Percentiles rank a stretch among this genome's conserved stretches.
phyloP scores from a whole-genome alignment of 192 early-diverging fungal species.

The Umbelopsis ramanniana region DNA sequence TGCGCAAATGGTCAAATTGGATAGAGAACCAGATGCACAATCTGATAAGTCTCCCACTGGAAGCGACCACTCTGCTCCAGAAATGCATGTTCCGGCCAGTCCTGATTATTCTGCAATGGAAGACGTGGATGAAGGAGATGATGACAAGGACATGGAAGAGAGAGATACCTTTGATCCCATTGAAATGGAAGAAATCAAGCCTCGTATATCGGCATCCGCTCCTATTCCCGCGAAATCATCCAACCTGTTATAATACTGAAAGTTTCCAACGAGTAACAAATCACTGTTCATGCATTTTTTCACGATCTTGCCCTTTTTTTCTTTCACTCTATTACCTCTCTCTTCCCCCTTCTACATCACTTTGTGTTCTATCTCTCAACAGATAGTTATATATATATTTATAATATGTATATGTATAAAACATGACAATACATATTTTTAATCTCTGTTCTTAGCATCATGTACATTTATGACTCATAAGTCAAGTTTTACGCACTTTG shows the following conservation, averaged over 20 bases:
- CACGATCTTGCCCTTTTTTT: background rate
- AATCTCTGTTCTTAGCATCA: background rate
- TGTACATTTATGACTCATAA: background rate
- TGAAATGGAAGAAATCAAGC: background rate
- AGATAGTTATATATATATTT: background rate
- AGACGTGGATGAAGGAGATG: background rate
- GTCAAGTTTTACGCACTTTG: background rate
- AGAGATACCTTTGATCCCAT: background rate
- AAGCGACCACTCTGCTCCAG: background rate
- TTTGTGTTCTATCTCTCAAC: background rate
- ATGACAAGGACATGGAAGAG: background rate
- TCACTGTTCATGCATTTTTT: background rate
- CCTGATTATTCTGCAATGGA: conserved; percentile 21
- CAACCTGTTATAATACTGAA: background rate
- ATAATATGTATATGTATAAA: conserved; percentile 8
- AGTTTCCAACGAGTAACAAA: background rate
- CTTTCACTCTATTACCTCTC: background rate
- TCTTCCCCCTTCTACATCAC: background rate
- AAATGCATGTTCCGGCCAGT: conserved; percentile 18
- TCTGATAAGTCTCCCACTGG: background rate
- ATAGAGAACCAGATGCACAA: conserved; percentile 12
- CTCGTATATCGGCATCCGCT: background rate
- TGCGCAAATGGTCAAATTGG: conserved; percentile 28
- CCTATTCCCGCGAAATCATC: background rate
- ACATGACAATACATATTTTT: background rate